These are phyloP conservation scores for Sicyos baderoa DNA, from an alignment of 306 rosid genomes.

Conservation along the genomic window DNA sequence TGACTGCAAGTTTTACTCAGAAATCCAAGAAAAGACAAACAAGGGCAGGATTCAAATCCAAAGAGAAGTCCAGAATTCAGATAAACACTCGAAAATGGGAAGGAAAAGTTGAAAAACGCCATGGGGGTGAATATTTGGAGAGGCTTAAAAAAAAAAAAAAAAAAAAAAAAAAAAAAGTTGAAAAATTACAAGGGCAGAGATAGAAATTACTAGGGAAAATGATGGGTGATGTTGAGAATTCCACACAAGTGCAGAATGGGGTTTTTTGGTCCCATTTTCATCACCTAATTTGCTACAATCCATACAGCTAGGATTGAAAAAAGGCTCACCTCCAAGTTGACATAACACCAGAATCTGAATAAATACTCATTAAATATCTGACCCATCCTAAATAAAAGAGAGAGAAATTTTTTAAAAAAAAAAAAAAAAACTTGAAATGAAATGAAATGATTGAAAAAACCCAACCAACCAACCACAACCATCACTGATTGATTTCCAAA, in stretches of 20 bases:
- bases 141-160: background rate
- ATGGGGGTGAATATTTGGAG: background rate
- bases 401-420: no score
- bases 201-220: constrained; percentile 46
- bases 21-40: background rate
- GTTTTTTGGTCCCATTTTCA: constrained; percentile 75
- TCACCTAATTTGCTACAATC: constrained; percentile 34
- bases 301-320: constrained; percentile 66
- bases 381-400: constrained; percentile 32
- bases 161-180: constrained; percentile 8
- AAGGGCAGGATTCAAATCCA: background rate
- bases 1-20: constrained; percentile 20
- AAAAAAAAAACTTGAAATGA: background rate
- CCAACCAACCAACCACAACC: background rate
- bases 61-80: constrained; percentile 23
- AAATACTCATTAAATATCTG: constrained; percentile 57
- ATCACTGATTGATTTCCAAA: background rate
- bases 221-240: constrained; percentile 56
- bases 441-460: constrained; percentile 3
- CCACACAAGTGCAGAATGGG: constrained; percentile 46
- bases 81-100: constrained; percentile 11
- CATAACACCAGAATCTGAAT: constrained; percentile 46
- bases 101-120: constrained; percentile 7
- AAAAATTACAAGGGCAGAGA: constrained; percentile 40
- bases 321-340: constrained; percentile 65